phyloP scores from a whole-genome alignment of 208 protist genomes.

The Leishmania guyanensis region DNA sequence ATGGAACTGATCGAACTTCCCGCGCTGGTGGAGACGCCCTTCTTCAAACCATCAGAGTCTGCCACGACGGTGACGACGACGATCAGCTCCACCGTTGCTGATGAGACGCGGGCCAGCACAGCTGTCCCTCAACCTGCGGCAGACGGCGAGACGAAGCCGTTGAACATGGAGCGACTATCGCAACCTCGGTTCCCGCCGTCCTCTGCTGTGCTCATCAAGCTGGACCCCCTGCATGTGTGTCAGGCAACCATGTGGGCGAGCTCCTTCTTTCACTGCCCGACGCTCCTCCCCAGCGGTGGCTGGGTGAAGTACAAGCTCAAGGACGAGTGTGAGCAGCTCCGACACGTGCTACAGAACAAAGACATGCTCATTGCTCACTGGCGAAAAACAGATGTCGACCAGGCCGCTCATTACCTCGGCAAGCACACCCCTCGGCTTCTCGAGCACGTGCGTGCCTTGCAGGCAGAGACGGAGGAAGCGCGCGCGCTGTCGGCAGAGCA shows the following conservation, averaged over 20 bases:
- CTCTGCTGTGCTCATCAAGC: constrained; percentile 38
- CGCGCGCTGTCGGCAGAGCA: constrained; percentile 41
- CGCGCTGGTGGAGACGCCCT: constrained; percentile 21
- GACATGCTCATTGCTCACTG: constrained; percentile 76
- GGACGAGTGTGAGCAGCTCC: constrained; percentile 75
- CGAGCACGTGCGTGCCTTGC: constrained; percentile 60
- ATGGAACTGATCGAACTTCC: constrained; percentile 56
- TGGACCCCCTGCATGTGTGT: constrained; percentile 45
- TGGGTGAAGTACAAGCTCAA: constrained; percentile 92
- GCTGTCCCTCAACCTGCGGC: not conserved
- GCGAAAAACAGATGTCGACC: constrained; percentile 43
- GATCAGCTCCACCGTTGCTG: not conserved
- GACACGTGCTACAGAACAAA: constrained; percentile 77
- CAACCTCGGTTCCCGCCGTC: constrained; percentile 20
- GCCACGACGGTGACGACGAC: constrained; percentile 21
- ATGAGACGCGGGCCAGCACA: not conserved
- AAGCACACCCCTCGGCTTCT: constrained; percentile 49
- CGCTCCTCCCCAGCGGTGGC: constrained; percentile 30
- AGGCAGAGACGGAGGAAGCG: constrained; percentile 67
- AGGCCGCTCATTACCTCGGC: constrained; percentile 56
- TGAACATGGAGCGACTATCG: not conserved
- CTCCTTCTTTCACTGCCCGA: constrained; percentile 67
- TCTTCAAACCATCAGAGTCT: constrained; percentile 20
- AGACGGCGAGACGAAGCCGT: not conserved
- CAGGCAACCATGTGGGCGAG: constrained; percentile 74